Conservation (phyloP, 192 early-diverging fungal genomes). For the Tieghemiomyces parasiticus region DNA sequence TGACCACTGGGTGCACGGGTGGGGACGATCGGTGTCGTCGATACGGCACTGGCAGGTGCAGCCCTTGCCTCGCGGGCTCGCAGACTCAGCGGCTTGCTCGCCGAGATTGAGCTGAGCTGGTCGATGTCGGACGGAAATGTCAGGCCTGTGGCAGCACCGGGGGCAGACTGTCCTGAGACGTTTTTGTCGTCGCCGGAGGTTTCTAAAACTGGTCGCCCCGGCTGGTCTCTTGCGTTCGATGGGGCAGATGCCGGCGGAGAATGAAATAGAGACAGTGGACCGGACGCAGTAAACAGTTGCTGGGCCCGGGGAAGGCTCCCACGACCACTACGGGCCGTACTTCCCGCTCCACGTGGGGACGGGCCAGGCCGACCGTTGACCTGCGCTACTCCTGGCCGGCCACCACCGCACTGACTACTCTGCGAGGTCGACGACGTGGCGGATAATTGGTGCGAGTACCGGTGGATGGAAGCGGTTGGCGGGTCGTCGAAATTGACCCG, state of each 20-base stretch:
- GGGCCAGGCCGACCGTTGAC: neutral
- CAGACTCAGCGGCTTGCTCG: neutral
- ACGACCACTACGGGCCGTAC: neutral
- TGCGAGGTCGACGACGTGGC: too few species aligned
- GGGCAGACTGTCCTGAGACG: too few species aligned
- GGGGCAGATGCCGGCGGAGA: neutral
- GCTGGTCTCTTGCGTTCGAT: neutral
- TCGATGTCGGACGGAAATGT: constrained; percentile 1
- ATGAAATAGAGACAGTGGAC: neutral
- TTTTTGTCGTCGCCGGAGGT: too few species aligned
- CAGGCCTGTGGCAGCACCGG: neutral
- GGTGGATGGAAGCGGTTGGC: constrained; percentile 2
- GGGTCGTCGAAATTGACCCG: constrained; percentile 3
- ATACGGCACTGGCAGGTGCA: neutral
- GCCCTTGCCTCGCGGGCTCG: neutral
- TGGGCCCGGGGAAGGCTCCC: neutral
- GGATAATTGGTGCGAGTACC: neutral
- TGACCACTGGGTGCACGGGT: neutral
- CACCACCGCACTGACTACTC: too few species aligned
- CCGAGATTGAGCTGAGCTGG: neutral
- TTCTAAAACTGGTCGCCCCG: neutral
- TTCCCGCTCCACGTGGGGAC: neutral
- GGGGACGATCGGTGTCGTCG: neutral
- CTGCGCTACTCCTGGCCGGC: too few species aligned
- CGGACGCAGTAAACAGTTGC: neutral